Base-by-base conservation (phyloP, 495 filamentous ascomycete species). In the Lasiosphaeria ovina region DNA sequence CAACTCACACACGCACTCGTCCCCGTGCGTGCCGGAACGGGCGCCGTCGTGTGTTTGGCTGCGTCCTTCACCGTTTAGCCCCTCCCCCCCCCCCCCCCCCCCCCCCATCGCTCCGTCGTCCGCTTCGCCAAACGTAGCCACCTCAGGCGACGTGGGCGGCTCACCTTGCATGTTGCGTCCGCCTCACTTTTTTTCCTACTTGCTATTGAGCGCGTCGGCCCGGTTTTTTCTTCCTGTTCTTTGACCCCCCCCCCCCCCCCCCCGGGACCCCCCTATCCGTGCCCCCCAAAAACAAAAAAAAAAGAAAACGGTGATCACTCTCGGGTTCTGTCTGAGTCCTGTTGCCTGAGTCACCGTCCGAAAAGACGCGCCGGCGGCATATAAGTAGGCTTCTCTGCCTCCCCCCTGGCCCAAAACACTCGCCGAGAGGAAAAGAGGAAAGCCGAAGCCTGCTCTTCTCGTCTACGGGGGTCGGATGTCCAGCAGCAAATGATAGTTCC, bases 401-500 rank as follows among this genome's bases (percentile, higher is more conserved):
- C 44, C 12, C 12, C 12, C 16, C 11, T 47, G 12, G 5, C 44
- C 2, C 44, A 24, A 24, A 24, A 24, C 24, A 24, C 16, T 47
- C 44, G 44, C 44, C 12, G 44, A n/a, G 44, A 14, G 16, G 44
- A 14, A n/a, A 47, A n/a, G 16, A 8, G 44, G 12, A n/a, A 47
- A n/a, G 16, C 8, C 44, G 16, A 47, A n/a, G 7, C 12, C 44
- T n/a, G 5, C 12, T n/a, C 44, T 14, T n/a, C 44, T n/a, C 12
- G 44, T 14, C 1, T n/a, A 47, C 12, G 12, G 1, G 44, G 16
- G 12, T 47, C 11, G 44, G 4, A n/a, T 47, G 11, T 47, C 44
- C 12, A 47, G 5, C 55, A 51, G 47, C 60, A 50, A 53, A 68
- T 68, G 66, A 56, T 62, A 55, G 60, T 68, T 14, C 57, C 44